Base-by-base conservation (phyloP, 305 asterid species). In the Solanum hybrid region DNA sequence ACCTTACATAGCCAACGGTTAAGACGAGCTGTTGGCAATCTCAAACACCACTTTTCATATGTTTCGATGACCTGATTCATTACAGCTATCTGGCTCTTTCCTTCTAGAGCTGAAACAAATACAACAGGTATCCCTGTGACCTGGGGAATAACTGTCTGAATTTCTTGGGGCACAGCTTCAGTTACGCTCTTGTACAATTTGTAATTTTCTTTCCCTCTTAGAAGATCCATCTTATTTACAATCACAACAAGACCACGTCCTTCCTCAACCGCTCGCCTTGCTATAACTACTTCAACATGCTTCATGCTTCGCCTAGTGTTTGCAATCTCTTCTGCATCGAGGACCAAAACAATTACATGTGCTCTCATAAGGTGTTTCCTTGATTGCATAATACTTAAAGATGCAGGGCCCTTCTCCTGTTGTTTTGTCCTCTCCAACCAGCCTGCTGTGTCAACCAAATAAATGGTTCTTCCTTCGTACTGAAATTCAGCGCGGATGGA, bases 281-380 rank as follows among this genome's bases (percentile, higher is more conserved):
- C 99, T 92, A 97, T 96, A 86, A 94, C 99, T 83, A 97, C 99
- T 96, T 97, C 98, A 90, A 96, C 96, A 89, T 96, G 99, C 91
- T 95, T 96, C 98, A 97, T 92, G 95, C 98, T 95, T 92, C 98
- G 93, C 90, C 92, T 93, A 86, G 93, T 94, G 90, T 89, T 94
- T 87, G 93, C 94, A 90, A 97, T 96, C 99, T 97, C 99, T 91
- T 94, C 99, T 11, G 97, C 99, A 91, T 96, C 99, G 61, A 97
- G 96, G 92, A 97, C 98, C 92, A 97, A 93, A 10, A 98, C 99
- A 89, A 97, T 95, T 37, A 96, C 94, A 84, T 97, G 99, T 74
- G 99, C 99, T 94, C 99, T 93, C 99, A 96, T 95, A 90, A 97
- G 99, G 94, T 97, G 96, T 92, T 97, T 96, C 94, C 98, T 95